phyloP scores from a whole-genome alignment of 768 basidiomycete genomes.

The Boletus sp. region DNA sequence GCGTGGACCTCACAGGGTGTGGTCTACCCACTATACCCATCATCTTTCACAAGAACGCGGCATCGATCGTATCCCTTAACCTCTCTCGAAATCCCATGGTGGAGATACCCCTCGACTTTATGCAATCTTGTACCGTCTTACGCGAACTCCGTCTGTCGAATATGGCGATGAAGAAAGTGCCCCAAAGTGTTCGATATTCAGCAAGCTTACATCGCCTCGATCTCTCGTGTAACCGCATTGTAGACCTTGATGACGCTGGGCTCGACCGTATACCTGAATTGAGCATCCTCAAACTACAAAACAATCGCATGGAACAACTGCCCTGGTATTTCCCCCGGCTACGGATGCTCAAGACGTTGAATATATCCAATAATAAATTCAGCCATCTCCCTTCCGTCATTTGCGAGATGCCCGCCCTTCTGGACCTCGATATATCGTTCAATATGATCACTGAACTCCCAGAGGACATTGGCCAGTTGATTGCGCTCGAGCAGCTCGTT shows the following conservation, averaged over 20 bases:
- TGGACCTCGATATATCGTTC: conserved; percentile 92
- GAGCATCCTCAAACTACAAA: conserved; percentile 70
- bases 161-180: conserved; percentile 95
- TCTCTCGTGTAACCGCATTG: conserved; percentile 88
- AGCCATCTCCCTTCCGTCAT: conserved; percentile 70
- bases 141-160: conserved; percentile 84
- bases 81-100: conserved; percentile 94
- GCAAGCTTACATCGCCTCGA: conserved; percentile 76
- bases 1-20: conserved; percentile 77
- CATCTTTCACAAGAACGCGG: conserved; percentile 78
- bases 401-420: conserved; percentile 66
- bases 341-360: conserved; percentile 68
- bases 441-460: conserved; percentile 85
- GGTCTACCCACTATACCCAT: conserved; percentile 88
- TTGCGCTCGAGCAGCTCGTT: conserved; percentile 65
- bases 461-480: conserved; percentile 70
- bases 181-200: conserved; percentile 76
- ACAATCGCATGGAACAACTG: conserved; percentile 86
- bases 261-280: conserved; percentile 77
- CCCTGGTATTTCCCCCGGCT: conserved; percentile 84
- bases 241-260: conserved; percentile 81
- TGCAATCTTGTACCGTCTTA: conserved; percentile 80
- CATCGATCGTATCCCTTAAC: conserved; percentile 79
- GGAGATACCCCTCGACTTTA: conserved; percentile 95
- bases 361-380: conserved; percentile 97